phyloP scores from a whole-genome alignment of 768 basidiomycete genomes.

The Cubamyces sp. region DNA sequence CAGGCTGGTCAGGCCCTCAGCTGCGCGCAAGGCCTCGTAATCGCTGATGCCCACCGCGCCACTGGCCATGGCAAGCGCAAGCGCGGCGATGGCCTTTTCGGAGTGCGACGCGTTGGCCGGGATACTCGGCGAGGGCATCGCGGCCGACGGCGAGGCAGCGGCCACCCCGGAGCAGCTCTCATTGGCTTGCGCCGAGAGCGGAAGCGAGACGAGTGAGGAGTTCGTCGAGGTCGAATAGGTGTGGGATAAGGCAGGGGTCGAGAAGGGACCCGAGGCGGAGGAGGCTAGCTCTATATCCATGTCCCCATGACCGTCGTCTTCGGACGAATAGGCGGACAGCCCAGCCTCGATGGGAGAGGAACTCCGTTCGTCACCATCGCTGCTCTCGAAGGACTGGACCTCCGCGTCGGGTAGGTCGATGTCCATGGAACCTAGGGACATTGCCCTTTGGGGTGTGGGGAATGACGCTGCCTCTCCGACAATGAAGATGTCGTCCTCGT shows the following conservation, averaged over 20 bases:
- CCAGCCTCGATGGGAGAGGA: conserved; percentile 38
- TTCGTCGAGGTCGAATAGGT: conserved; percentile 42
- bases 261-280: conserved; percentile 26
- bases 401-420: conserved; percentile 35
- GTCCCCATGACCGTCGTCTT: conserved; percentile 38
- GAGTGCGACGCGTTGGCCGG: conserved; percentile 47
- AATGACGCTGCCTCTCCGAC: conserved; percentile 43
- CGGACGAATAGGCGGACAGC: conserved; percentile 38
- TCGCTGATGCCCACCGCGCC: conserved; percentile 65
- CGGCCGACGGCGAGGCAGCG: conserved; percentile 1
- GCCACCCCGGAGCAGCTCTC: not conserved
- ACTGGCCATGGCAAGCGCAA: conserved; percentile 63
- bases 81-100: conserved; percentile 64
- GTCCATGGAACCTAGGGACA: conserved; percentile 51
- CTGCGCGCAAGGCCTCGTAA: conserved; percentile 51
- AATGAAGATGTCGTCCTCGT: conserved; percentile 65
- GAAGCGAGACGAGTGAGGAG: conserved; percentile 45
- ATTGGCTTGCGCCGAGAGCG: conserved; percentile 26
- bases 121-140: conserved; percentile 14
- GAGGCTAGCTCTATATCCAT: conserved; percentile 22
- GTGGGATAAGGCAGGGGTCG: conserved; percentile 42
- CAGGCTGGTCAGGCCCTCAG: conserved; percentile 37
- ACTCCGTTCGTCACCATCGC: conserved; percentile 31
- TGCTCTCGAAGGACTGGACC: conserved; percentile 18
- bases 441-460: conserved; percentile 36